Conservation (phyloP, 805 yeast genomes). For the Saccharomyces jurei region DNA sequence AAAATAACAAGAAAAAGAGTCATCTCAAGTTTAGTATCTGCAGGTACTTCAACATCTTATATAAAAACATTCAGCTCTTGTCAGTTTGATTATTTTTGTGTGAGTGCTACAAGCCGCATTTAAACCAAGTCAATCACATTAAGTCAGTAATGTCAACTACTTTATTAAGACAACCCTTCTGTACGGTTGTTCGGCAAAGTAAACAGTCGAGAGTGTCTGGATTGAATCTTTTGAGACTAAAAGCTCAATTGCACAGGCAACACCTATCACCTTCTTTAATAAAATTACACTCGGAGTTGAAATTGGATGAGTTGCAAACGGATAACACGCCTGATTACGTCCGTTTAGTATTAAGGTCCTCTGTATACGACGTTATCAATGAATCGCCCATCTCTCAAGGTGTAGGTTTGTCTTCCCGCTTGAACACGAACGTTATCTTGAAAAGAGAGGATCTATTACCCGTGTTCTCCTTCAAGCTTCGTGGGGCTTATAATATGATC, state of each 20-base stretch:
- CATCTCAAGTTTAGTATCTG: background rate
- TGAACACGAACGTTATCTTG: slow-evolving; percentile 67
- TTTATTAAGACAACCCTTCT: background rate
- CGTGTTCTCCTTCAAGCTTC: slow-evolving; percentile 88
- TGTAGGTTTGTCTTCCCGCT: slow-evolving; percentile 59
- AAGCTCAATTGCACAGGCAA: slow-evolving; percentile 13
- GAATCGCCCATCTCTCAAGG: slow-evolving; percentile 84
- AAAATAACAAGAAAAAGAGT: background rate
- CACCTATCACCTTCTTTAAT: slow-evolving; percentile 17
- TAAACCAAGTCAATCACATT: background rate
- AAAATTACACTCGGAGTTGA: slow-evolving; percentile 25
- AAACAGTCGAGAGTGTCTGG: background rate
- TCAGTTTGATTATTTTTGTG: background rate
- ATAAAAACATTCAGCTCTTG: background rate
- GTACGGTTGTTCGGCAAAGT: background rate
- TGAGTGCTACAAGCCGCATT: background rate
- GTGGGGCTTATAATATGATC: slow-evolving; percentile 97
- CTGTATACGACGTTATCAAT: slow-evolving; percentile 90
- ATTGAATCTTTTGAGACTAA: slow-evolving; percentile 5
- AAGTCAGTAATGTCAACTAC: background rate
- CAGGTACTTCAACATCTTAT: background rate
- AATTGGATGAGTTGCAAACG: slow-evolving; percentile 42
- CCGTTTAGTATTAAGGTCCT: slow-evolving; percentile 78
- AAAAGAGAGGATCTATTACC: slow-evolving; percentile 93
- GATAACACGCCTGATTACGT: slow-evolving; percentile 86